Evolutionary conservation across 2,329 filamentous ascomycete genomes (phyloP).

Genomic region (Alternaria ethzedia): DNA sequence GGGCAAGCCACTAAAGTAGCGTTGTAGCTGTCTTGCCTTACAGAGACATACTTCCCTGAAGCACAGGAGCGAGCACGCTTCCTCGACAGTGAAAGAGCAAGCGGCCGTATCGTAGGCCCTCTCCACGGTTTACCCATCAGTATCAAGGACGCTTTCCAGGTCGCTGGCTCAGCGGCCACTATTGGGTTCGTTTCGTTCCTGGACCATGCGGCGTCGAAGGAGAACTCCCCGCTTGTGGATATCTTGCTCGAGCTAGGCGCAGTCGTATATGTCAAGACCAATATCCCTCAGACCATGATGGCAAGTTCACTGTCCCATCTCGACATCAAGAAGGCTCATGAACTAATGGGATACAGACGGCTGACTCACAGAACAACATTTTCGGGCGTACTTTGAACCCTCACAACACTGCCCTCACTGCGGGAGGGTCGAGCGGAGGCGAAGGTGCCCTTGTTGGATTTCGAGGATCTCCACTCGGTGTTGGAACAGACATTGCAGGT

Average conservation of each 20-base stretch:
- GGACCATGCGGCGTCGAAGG: conserved; percentile 55
- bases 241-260: conserved; percentile 66
- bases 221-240: conserved; percentile 62
- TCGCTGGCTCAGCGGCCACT: conserved; percentile 58
- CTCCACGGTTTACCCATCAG: conserved; percentile 69
- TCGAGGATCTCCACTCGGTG: conserved; percentile 63
- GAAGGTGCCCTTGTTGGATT: conserved; percentile 67
- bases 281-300: conserved; percentile 70
- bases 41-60: conserved; percentile 61
- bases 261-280: conserved; percentile 71
- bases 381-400: conserved; percentile 68
- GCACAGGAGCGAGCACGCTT: conserved; percentile 57
- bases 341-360: conserved; percentile 47
- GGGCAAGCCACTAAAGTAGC: not conserved
- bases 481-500: conserved; percentile 64
- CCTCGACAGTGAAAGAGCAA: conserved; percentile 57
- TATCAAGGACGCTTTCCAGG: conserved; percentile 72
- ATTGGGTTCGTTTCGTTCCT: conserved; percentile 68
- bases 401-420: conserved; percentile 61
- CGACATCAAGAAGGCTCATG: conserved; percentile 21
- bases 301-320: conserved; percentile 44
- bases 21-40: conserved; percentile 62
- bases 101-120: conserved; percentile 59
- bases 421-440: conserved; percentile 69
- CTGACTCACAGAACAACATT: conserved; percentile 67